phyloP scores from a whole-genome alignment of 106 monocot species.

The Phalaenopsis aphrodite region DNA sequence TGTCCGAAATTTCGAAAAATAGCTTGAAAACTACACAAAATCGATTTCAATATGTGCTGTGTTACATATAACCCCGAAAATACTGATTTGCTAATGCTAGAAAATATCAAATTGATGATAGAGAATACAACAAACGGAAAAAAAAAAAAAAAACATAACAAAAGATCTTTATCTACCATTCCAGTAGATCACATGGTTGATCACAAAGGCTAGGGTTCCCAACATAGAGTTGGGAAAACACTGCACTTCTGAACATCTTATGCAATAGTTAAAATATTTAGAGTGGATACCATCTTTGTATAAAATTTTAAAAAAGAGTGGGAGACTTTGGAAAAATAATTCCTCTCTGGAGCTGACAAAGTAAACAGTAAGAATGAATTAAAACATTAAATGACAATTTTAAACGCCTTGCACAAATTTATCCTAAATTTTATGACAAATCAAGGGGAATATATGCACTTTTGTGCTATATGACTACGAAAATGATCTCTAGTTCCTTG shows the following conservation, averaged over 20 bases:
- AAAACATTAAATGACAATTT: background rate
- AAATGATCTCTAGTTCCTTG: background rate
- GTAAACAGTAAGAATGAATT: background rate
- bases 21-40: too few relatives aligned
- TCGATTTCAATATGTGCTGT: too few relatives aligned
- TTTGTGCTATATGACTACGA: background rate
- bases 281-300: background rate
- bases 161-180: background rate
- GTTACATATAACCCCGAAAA: too few relatives aligned
- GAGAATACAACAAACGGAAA: too few relatives aligned
- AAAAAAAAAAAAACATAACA: too few relatives aligned
- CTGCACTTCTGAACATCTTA: background rate
- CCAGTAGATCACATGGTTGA: background rate
- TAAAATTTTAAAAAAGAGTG: background rate
- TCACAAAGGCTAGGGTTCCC: background rate
- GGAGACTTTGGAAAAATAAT: background rate
- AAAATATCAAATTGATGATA: too few relatives aligned
- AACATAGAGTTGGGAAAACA: background rate
- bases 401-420: background rate
- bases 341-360: background rate
- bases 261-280: background rate
- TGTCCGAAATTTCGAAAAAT: too few relatives aligned
- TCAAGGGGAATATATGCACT: background rate
- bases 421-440: background rate
- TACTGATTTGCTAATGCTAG: too few relatives aligned